phyloP scores from a whole-genome alignment of 2,329 filamentous ascomycete species.

The Cordyceps javanica region DNA sequence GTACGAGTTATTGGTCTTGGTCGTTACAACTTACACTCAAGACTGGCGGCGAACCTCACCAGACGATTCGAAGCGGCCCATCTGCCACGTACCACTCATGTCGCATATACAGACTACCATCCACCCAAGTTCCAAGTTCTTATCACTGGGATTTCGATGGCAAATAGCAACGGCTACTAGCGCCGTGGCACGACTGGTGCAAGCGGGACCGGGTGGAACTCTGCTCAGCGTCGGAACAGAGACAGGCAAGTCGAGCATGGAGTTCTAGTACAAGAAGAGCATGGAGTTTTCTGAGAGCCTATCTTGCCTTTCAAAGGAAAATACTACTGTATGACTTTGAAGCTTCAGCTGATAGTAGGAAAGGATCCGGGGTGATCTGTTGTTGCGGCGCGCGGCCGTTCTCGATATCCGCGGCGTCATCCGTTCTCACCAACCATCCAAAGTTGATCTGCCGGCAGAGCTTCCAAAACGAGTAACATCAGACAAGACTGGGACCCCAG shows the following conservation, averaged over 20 bases:
- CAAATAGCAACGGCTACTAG: neutral
- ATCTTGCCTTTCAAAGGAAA: neutral
- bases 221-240: neutral
- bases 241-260: neutral
- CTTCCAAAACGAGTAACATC: neutral
- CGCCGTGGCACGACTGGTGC: neutral
- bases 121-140: neutral
- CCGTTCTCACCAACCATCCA: neutral
- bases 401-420: neutral
- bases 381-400: no score
- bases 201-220: slow-evolving; percentile 1
- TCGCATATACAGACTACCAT: no score
- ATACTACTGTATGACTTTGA: neutral
- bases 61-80: neutral
- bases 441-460: neutral
- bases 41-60: no score
- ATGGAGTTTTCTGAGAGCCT: neutral
- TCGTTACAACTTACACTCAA: no score
- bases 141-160: neutral
- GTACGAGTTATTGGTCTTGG: no score
- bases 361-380: neutral
- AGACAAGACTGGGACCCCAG: neutral
- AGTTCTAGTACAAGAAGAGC: neutral
- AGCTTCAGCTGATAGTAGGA: no score
- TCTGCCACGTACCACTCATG: no score